Evolutionary conservation across 2,329 filamentous ascomycete genomes (phyloP).

Genomic region (Chaetomium sp.): DNA sequence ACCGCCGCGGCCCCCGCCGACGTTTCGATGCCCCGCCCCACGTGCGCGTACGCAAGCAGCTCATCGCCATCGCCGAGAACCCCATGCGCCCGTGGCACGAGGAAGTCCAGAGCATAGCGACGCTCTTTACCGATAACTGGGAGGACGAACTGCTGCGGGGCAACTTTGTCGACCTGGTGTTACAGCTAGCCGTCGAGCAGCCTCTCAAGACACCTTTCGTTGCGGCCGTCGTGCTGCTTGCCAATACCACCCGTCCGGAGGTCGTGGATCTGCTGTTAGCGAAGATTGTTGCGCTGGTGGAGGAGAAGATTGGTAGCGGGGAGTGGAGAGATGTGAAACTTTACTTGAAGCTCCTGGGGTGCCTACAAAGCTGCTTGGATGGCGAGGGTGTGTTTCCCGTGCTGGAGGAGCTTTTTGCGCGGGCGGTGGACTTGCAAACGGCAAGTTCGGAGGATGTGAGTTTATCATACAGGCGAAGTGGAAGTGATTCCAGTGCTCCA

Average conservation of each 20-base stretch:
- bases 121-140: constrained; percentile 71
- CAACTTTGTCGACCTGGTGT: constrained; percentile 64
- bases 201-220: constrained; percentile 97
- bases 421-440: constrained; percentile 89
- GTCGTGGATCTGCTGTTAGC: constrained; percentile 65
- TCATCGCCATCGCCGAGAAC: constrained; percentile 76
- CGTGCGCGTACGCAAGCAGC: constrained; percentile 68
- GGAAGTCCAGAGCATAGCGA: constrained; percentile 68
- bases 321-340: constrained; percentile 91
- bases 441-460: constrained; percentile 86
- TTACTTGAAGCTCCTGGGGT: constrained; percentile 80
- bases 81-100: constrained; percentile 72
- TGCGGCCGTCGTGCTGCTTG: constrained; percentile 71
- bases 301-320: constrained; percentile 63
- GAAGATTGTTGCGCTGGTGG: constrained; percentile 53
- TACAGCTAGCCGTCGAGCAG: constrained; percentile 80
- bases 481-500: not conserved
- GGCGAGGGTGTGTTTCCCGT: constrained; percentile 80
- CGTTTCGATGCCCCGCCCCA: constrained; percentile 64
- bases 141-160: constrained; percentile 74
- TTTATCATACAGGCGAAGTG: constrained; percentile 15
- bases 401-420: constrained; percentile 81
- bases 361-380: constrained; percentile 71
- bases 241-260: constrained; percentile 72
- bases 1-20: constrained; percentile 58